Evolutionary conservation across 106 monocot genomes (phyloP).

Genomic region (Ottelia alismoides): DNA sequence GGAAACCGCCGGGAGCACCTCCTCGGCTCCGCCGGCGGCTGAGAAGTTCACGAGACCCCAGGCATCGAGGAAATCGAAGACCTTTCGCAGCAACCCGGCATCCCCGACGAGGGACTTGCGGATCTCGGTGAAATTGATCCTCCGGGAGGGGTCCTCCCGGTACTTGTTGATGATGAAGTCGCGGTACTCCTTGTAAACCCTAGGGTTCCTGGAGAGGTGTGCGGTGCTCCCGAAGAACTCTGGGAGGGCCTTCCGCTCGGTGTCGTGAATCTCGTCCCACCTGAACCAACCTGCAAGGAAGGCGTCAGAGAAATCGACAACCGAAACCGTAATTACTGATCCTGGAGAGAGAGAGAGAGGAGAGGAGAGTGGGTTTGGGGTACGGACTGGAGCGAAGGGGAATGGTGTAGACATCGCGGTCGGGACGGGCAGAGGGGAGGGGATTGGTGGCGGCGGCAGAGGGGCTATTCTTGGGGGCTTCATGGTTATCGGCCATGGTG

Average conservation of each 20-base stretch:
- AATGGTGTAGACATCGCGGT: constrained; percentile 76
- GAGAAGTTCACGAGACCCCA: constrained; percentile 83
- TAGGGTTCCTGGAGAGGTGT: constrained; percentile 64
- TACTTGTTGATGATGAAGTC: constrained; percentile 92
- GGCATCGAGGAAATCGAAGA: constrained; percentile 54
- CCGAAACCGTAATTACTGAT: too few species aligned
- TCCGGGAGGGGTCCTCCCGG: constrained; percentile 50
- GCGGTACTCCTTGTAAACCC: constrained; percentile 91
- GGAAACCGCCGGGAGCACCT: constrained; percentile 3
- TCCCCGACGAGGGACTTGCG: constrained; percentile 71
- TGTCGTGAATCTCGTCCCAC: constrained; percentile 90
- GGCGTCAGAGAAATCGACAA: constrained; percentile 15
- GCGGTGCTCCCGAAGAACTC: constrained; percentile 68
- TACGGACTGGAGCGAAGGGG: constrained; percentile 53
- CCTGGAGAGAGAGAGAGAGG: too few species aligned
- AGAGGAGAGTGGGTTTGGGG: background rate
- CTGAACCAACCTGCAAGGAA: constrained; percentile 65
- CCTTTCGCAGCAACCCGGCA: constrained; percentile 37
- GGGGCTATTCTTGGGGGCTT: constrained; percentile 22
- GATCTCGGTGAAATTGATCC: constrained; percentile 72
- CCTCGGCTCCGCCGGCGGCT: background rate
- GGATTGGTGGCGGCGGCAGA: constrained; percentile 40
- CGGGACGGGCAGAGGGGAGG: constrained; percentile 11
- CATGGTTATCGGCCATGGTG: too few species aligned
- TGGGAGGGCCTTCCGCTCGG: constrained; percentile 45